Evolutionary conservation across 2,329 filamentous ascomycete species (phyloP).

Genomic region (Paracoccidioides brasiliensis): DNA sequence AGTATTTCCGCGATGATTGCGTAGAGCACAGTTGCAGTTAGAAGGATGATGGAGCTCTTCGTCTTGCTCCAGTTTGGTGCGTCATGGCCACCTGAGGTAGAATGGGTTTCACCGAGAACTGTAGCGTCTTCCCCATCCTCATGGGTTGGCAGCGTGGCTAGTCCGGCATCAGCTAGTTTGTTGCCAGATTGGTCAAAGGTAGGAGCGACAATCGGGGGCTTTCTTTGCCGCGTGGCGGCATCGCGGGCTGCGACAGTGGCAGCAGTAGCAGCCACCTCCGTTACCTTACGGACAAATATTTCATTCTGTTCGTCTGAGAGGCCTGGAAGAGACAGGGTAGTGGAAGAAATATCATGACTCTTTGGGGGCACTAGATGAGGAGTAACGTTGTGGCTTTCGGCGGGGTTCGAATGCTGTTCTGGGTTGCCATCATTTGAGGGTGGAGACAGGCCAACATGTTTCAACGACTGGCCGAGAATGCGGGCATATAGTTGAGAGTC

Average conservation of each 20-base stretch:
- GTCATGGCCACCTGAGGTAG: conserved; percentile 63
- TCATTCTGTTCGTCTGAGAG: conserved; percentile 74
- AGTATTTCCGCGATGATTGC: conserved; percentile 96
- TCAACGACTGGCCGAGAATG: conserved; percentile 79
- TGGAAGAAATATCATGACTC: conserved; percentile 30
- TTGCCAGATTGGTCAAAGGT: conserved; percentile 19
- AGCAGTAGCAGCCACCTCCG: conserved; percentile 85
- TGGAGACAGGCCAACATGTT: conserved; percentile 57
- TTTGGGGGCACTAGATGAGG: conserved; percentile 70
- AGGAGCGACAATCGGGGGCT: conserved; percentile 31
- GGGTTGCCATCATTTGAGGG: conserved; percentile 17
- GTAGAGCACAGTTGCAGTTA: conserved; percentile 81
- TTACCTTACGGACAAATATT: conserved; percentile 69
- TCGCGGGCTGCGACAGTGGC: conserved; percentile 78
- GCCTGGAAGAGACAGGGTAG: conserved; percentile 38
- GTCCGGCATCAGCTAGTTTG: conserved; percentile 24
- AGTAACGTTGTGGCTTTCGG: conserved; percentile 42
- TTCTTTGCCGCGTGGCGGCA: conserved; percentile 42
- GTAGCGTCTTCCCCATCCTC: conserved; percentile 33
- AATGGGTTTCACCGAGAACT: conserved; percentile 24
- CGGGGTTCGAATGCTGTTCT: conserved; percentile 53
- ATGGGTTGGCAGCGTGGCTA: conserved; percentile 27
- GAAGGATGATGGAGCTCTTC: conserved; percentile 80
- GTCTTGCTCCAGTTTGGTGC: conserved; percentile 95
- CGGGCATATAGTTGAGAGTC: conserved; percentile 86